A percentile compares a stretch with the other conserved stretches of the same genome.
phyloP scores from a whole-genome alignment of 768 basidiomycete genomes.

The Amanita molliuscula region DNA sequence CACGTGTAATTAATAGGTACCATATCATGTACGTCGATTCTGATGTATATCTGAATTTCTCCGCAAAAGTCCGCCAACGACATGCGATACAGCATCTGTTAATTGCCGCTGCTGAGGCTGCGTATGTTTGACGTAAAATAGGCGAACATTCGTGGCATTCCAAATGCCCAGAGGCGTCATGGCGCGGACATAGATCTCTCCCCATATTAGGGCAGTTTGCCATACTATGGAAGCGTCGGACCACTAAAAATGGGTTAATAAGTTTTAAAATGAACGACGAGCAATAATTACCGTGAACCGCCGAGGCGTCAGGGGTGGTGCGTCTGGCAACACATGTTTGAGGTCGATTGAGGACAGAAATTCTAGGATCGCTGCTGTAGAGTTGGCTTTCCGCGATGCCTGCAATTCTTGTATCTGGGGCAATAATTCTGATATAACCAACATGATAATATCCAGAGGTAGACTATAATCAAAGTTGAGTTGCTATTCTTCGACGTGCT shows the following conservation, averaged over 20 bases:
- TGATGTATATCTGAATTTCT: constrained; percentile 28
- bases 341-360: constrained; percentile 65
- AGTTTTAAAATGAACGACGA: constrained; percentile 3
- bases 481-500: constrained; percentile 4
- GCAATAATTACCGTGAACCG: constrained; percentile 51
- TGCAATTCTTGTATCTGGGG: constrained; percentile 81
- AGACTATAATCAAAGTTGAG: constrained; percentile 36
- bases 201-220: constrained; percentile 92
- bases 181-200: constrained; percentile 85
- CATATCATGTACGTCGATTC: constrained; percentile 1
- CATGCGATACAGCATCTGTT: constrained; percentile 69
- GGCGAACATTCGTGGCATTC: constrained; percentile 80
- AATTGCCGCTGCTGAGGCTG: constrained; percentile 60
- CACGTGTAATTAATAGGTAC: background rate
- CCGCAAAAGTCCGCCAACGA: constrained; percentile 69
- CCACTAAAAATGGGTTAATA: constrained; percentile 46
- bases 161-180: constrained; percentile 84
- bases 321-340: constrained; percentile 62
- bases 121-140: constrained; percentile 89
- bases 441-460: constrained; percentile 80
- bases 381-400: constrained; percentile 49
- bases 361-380: constrained; percentile 61
- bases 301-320: constrained; percentile 54
- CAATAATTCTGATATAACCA: constrained; percentile 80
- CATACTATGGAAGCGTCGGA: constrained; percentile 86